Conservation (phyloP, 768 basidiomycete genomes). For the Arthromyces matolae region DNA sequence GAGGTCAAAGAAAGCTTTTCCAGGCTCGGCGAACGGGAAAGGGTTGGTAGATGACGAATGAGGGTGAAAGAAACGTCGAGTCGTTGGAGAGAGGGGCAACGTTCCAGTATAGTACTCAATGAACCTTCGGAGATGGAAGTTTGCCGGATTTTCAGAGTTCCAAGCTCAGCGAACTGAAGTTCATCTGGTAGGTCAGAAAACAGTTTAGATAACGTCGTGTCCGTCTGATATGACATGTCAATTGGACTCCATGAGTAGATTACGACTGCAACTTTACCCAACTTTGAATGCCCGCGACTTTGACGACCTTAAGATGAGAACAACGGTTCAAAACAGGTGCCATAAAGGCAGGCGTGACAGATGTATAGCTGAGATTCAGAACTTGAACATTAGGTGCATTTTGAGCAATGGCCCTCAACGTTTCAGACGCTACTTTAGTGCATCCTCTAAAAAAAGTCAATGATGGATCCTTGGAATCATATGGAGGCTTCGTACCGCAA, state of each 20-base stretch:
- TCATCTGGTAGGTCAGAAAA: slow-evolving; percentile 24
- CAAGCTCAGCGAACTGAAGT: slow-evolving; percentile 37
- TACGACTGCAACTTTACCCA: too few species aligned
- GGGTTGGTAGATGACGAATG: slow-evolving; percentile 36
- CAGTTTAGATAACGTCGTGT: slow-evolving; percentile 49
- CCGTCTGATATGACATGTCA: slow-evolving; percentile 41
- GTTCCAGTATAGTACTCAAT: slow-evolving; percentile 36
- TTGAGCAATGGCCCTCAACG: slow-evolving; percentile 39
- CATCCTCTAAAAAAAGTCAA: slow-evolving; percentile 45
- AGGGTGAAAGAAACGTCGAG: slow-evolving; percentile 66
- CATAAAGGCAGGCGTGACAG: slow-evolving; percentile 46
- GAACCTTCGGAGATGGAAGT: slow-evolving; percentile 48
- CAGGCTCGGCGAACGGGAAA: slow-evolving; percentile 25
- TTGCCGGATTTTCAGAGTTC: slow-evolving; percentile 57
- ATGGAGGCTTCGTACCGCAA: slow-evolving; percentile 43
- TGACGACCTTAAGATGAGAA: slow-evolving; percentile 47
- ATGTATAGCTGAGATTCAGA: slow-evolving; percentile 62
- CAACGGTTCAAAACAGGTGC: slow-evolving; percentile 37
- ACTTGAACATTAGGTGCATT: slow-evolving; percentile 40
- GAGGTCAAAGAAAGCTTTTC: slow-evolving; percentile 67
- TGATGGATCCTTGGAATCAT: not conserved
- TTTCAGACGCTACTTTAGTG: slow-evolving; percentile 49
- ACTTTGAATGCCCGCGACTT: slow-evolving; percentile 57
- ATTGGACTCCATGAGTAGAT: too few species aligned
- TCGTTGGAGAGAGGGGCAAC: slow-evolving; percentile 48